A percentile compares a stretch with the other conserved stretches of the same genome.
These are phyloP conservation scores for Chlorophyllum brunneum DNA, from an alignment of 768 basidiomycete genomes.

Conservation along the genomic window DNA sequence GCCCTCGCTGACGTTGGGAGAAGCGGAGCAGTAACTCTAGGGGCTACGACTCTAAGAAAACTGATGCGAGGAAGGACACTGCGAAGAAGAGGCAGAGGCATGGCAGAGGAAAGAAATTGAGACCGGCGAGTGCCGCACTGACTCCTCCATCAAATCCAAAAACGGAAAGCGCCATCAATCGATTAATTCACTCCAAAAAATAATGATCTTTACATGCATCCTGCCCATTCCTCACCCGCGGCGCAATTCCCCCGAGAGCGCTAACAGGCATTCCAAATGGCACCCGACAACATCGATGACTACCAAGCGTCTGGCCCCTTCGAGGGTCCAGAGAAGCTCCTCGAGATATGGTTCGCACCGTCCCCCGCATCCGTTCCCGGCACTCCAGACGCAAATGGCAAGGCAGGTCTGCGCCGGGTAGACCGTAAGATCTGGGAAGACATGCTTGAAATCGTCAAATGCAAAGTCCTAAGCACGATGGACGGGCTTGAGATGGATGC, in stretches of 20 bases:
- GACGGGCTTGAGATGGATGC: conserved; percentile 91
- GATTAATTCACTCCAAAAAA: too few relatives aligned
- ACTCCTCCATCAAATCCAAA: too few relatives aligned
- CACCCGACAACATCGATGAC: conserved; percentile 29
- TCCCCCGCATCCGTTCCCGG: conserved; percentile 57
- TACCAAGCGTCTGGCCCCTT: conserved; percentile 54
- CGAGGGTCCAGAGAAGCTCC: conserved; percentile 91
- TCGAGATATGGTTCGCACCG: conserved; percentile 97
- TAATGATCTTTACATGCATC: conserved; percentile 50
- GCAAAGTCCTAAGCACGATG: conserved; percentile 90
- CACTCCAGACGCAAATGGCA: conserved; percentile 35
- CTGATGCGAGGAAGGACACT: conserved; percentile 30
- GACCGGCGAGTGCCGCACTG: not conserved
- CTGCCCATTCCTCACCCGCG: conserved; percentile 13
- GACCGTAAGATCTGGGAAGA: conserved; percentile 84
- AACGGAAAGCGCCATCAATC: conserved; percentile 7
- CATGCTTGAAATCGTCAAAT: conserved; percentile 95
- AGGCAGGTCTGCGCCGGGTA: conserved; percentile 74
- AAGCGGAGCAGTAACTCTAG: conserved; percentile 14
- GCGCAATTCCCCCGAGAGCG: conserved; percentile 32
- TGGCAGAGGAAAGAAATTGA: not conserved
- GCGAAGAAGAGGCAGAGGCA: conserved; percentile 6
- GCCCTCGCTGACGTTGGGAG: conserved; percentile 13
- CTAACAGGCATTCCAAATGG: conserved; percentile 43
- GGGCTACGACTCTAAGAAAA: conserved; percentile 23